Conservation (phyloP, 257 asterid genomes). For the Solanum pennellii region DNA sequence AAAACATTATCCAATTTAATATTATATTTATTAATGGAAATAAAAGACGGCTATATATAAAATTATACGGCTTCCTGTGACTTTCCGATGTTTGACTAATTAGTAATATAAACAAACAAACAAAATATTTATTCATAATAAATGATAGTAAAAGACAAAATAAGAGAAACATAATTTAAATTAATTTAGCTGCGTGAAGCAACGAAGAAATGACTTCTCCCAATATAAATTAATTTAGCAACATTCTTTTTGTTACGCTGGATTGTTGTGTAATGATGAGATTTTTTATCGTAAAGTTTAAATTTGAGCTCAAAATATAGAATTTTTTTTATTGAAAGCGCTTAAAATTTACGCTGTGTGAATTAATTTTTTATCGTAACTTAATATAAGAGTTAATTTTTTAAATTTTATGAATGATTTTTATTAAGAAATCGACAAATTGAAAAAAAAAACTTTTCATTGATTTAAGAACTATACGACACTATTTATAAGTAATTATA, state of each 20-base stretch:
- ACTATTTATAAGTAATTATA: too few species aligned
- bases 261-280: too few species aligned
- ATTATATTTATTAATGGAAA: background rate
- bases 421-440: background rate
- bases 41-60: background rate
- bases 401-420: too few species aligned
- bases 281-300: too few species aligned
- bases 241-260: background rate
- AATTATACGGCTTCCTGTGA: background rate
- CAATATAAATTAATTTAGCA: background rate
- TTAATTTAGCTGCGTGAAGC: background rate
- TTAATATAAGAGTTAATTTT: too few species aligned
- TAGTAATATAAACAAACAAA: background rate
- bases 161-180: background rate
- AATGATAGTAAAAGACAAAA: background rate
- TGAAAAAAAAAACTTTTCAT: background rate
- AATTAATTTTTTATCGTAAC: too few species aligned
- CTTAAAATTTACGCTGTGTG: accelerated
- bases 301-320: too few species aligned
- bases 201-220: background rate
- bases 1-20: background rate
- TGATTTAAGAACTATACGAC: too few species aligned
- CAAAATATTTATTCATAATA: background rate
- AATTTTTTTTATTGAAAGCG: accelerated
- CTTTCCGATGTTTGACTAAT: background rate